Evolutionary conservation across 768 basidiomycete species (phyloP).

Genomic region (Lactarius deliciosus): DNA sequence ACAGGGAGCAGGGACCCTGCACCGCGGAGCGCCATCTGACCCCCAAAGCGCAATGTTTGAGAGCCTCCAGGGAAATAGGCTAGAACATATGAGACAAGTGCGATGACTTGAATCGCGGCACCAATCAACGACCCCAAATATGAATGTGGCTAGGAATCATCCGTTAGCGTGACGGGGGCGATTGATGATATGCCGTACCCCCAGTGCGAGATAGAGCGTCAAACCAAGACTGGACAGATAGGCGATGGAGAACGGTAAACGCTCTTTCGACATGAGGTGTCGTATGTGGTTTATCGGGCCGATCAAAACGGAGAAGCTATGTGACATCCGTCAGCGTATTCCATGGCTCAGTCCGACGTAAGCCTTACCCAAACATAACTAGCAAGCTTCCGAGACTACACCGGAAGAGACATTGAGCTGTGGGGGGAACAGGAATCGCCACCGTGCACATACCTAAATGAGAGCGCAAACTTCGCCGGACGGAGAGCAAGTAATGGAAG

Average conservation of each 20-base stretch:
- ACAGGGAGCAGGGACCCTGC: constrained; percentile 81
- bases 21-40: constrained; percentile 77
- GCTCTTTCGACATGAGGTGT: constrained; percentile 79
- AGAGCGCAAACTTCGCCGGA: constrained; percentile 87
- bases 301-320: constrained; percentile 77
- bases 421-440: constrained; percentile 1
- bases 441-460: constrained; percentile 60
- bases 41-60: constrained; percentile 77
- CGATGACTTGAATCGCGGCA: constrained; percentile 80
- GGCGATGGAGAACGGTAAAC: constrained; percentile 78
- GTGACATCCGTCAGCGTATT: not conserved
- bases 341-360: not conserved
- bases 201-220: constrained; percentile 90
- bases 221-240: constrained; percentile 83
- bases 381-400: constrained; percentile 80
- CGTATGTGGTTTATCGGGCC: constrained; percentile 92
- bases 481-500: constrained; percentile 69
- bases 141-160: constrained; percentile 60
- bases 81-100: constrained; percentile 84
- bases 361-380: constrained; percentile 89
- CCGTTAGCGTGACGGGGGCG: constrained; percentile 4
- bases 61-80: constrained; percentile 95
- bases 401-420: constrained; percentile 10
- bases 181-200: constrained; percentile 50
- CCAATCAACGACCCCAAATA: constrained; percentile 84